phyloP scores from a whole-genome alignment of 225 moss, liverwort and hornwort species.

The Lunularia cruciata region DNA sequence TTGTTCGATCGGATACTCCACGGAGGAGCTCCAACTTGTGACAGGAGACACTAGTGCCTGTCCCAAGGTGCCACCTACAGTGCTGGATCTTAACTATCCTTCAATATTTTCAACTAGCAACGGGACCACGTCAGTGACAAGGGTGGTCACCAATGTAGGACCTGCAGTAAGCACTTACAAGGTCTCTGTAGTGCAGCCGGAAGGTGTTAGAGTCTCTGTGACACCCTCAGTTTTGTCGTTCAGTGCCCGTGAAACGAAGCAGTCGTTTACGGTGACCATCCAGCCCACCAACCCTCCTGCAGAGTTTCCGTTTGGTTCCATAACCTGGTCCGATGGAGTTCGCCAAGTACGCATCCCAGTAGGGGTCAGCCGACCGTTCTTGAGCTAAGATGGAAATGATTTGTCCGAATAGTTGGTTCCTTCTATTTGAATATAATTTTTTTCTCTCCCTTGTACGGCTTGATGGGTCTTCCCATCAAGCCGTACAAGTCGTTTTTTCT shows the following conservation, averaged over 20 bases:
- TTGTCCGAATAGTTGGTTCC: no score
- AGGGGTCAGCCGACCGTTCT: conserved; percentile 37
- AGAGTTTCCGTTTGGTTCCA: conserved; percentile 45
- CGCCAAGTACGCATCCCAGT: conserved; percentile 56
- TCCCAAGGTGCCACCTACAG: conserved; percentile 32
- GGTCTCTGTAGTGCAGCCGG: conserved; percentile 33
- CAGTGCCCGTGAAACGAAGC: conserved; percentile 22
- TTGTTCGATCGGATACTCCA: conserved; percentile 50
- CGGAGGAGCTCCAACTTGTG: conserved; percentile 26
- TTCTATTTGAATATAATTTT: no score
- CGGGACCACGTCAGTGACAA: conserved; percentile 23
- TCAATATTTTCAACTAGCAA: conserved; percentile 47
- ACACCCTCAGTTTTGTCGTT: conserved; percentile 40
- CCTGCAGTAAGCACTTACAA: conserved; percentile 32
- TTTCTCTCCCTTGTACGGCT: no score
- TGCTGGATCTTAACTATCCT: conserved; percentile 62
- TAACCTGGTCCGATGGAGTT: conserved; percentile 57
- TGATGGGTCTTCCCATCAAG: no score
- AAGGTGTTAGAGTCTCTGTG: conserved; percentile 34
- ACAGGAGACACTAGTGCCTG: conserved; percentile 34
- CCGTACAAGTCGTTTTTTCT: no score
- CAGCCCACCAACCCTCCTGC: not conserved
- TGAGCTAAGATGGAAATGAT: no score
- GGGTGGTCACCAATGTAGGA: conserved; percentile 67
- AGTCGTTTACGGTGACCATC: conserved; percentile 45